Evolutionary conservation across 352 stramenopile genomes (phyloP), one percentile per base, ranked within the genome.

Genomic region (Pythium oligandrum): DNA sequence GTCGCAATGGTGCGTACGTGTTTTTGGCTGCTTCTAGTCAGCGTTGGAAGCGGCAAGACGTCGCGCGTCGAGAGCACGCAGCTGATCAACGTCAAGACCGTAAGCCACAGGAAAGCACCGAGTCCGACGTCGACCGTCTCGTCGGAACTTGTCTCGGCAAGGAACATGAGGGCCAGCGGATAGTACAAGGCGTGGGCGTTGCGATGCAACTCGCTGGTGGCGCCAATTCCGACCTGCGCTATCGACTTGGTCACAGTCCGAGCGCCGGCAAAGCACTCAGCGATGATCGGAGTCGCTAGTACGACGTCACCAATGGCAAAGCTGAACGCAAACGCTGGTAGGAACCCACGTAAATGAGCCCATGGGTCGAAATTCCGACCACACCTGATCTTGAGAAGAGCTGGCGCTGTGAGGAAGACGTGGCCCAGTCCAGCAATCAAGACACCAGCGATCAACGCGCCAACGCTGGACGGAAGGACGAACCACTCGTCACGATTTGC

Each of bases 171-270:
- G 17, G 34, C 39, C 3, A 85, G 45, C 11, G 74, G 74, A 38
- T 75, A 66, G 52, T 78, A 85, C 32, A 85, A 55, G 11, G 62
- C 74, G 12, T 76, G 57, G 4, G 50, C 67, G 35, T 64, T 82
- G 30, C 64, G 64, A 4, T 63, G 60, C 1, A 80, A 10, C 31
- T 73, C 59, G 5, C 55, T 50, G 3, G 61, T 64, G 6, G 68
- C 39, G 6, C 40, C 61, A 7, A 61, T 31, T 37, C 44, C 58
- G 9, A 71, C 33, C 31, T 85, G 74, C 0, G 64, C 51, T 37
- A 66, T 71, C 11, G 69, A 82, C 51, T 74, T 78, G 39, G 71
- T 77, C 57, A 80, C 67, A n/a, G 64, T 55, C 6, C 55, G 47
- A 4, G 57, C 59, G 3, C 61, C 55, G 31, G 57, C 57, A 44